Evolutionary conservation across 1,284 basidiomycete species (phyloP).

Genomic region (Meira nashicola): DNA sequence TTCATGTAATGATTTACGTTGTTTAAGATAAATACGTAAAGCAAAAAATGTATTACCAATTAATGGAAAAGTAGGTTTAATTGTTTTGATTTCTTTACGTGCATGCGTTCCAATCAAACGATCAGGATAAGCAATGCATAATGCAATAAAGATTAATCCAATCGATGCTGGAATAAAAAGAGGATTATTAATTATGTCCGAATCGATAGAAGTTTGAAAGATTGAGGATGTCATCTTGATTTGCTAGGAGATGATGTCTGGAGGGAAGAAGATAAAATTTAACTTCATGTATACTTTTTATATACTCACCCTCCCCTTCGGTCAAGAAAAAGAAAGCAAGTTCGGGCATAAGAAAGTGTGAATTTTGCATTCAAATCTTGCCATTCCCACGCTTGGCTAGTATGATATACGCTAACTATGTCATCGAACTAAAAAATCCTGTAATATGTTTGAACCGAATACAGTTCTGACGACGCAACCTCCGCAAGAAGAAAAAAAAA

Average conservation of each 20-base stretch:
- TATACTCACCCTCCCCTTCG: neutral
- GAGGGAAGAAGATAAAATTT: neutral
- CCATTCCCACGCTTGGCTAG: neutral
- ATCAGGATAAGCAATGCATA: conserved; percentile 7
- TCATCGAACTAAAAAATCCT: too few relatives aligned
- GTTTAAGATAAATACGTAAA: neutral
- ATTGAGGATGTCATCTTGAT: neutral
- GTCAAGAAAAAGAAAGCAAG: neutral
- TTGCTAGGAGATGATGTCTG: neutral
- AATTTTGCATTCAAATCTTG: neutral
- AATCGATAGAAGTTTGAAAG: neutral
- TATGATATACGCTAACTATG: too few relatives aligned
- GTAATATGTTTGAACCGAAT: too few relatives aligned
- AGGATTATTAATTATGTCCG: neutral
- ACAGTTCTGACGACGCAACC: too few relatives aligned
- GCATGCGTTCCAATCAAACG: conserved; percentile 3
- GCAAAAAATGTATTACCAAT: conserved; percentile 10
- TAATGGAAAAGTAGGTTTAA: neutral
- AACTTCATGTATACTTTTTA: too few relatives aligned
- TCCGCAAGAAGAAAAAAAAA: too few relatives aligned
- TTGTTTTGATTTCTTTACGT: conserved; percentile 3
- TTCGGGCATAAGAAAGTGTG: neutral
- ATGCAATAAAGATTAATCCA: neutral
- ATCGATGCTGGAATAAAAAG: neutral
- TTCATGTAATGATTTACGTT: neutral